These are phyloP conservation scores for Coemansia guatemalensis DNA, from an alignment of 192 early-diverging fungal species.

Conservation along the genomic window DNA sequence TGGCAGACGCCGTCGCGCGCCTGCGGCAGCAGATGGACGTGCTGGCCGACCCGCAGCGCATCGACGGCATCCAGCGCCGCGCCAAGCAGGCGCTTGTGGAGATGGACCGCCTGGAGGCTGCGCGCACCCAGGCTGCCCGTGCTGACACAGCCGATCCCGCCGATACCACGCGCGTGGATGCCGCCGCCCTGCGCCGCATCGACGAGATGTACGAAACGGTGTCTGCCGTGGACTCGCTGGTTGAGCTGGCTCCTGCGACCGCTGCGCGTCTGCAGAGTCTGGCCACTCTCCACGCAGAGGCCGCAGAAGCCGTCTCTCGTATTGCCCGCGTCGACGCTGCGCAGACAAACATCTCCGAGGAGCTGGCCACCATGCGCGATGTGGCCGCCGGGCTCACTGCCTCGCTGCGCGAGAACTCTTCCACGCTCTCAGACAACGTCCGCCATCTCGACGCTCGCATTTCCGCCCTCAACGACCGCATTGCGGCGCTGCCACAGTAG, in stretches of 20 bases:
- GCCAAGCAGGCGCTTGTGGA: slow-evolving; percentile 47
- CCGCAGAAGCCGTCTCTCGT: slow-evolving; percentile 71
- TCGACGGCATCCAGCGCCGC: slow-evolving; percentile 51
- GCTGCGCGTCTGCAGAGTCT: slow-evolving; percentile 76
- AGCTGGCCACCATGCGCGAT: slow-evolving; percentile 62
- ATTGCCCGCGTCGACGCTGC: slow-evolving; percentile 71
- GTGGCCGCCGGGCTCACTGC: slow-evolving; percentile 56
- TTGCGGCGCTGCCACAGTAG: slow-evolving; percentile 30
- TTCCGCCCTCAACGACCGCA: slow-evolving; percentile 60
- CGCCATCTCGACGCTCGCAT: slow-evolving; percentile 65
- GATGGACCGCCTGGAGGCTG: slow-evolving; percentile 40
- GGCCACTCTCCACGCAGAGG: slow-evolving; percentile 78
- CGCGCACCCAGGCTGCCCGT: slow-evolving; percentile 19
- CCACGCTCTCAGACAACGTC: slow-evolving; percentile 63
- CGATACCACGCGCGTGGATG: slow-evolving; percentile 24
- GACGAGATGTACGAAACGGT: slow-evolving; percentile 48
- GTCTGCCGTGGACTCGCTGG: slow-evolving; percentile 73
- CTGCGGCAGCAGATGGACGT: slow-evolving; percentile 45
- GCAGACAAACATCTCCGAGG: slow-evolving; percentile 66
- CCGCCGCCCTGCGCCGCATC: slow-evolving; percentile 19
- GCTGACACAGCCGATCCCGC: not conserved
- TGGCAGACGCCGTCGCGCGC: slow-evolving; percentile 64
- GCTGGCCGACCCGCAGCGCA: slow-evolving; percentile 38
- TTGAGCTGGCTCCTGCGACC: slow-evolving; percentile 75
- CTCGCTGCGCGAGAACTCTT: slow-evolving; percentile 62